phyloP scores from a whole-genome alignment of 805 yeast genomes.

The Pichia eremophila region DNA sequence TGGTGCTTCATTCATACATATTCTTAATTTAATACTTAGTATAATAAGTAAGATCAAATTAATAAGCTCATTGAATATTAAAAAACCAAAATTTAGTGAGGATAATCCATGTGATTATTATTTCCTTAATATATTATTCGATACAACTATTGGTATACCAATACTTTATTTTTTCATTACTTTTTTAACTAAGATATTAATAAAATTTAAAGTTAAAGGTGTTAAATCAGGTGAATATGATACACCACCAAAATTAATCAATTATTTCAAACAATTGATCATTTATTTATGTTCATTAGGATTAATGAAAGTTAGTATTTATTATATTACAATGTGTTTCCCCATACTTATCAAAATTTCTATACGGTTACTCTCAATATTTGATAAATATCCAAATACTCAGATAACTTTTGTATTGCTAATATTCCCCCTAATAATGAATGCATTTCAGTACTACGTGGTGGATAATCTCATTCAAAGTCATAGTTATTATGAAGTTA shows the following conservation, averaged over 20 bases:
- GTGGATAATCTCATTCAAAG: conserved; percentile 67
- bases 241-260: conserved; percentile 48
- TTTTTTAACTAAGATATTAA: not conserved
- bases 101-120: conserved; percentile 89
- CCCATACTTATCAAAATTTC: conserved; percentile 66
- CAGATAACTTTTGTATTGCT: conserved; percentile 86
- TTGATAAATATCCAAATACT: conserved; percentile 66
- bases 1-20: conserved; percentile 81
- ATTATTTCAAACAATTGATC: conserved; percentile 61
- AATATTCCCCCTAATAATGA: conserved; percentile 65
- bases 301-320: conserved; percentile 49
- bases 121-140: conserved; percentile 77
- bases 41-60: conserved; percentile 34
- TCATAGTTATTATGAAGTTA: conserved; percentile 29
- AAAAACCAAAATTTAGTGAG: conserved; percentile 22
- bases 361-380: conserved; percentile 72
- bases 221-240: conserved; percentile 57
- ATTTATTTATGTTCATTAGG: conserved; percentile 57
- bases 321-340: conserved; percentile 46
- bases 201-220: conserved; percentile 26
- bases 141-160: conserved; percentile 91
- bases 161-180: conserved; percentile 45
- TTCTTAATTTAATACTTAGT: conserved; percentile 65
- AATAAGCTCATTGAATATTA: not conserved
- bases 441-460: conserved; percentile 62